Evolutionary conservation across 331 rosid species (phyloP).

Genomic region (Rosa hybrid): DNA sequence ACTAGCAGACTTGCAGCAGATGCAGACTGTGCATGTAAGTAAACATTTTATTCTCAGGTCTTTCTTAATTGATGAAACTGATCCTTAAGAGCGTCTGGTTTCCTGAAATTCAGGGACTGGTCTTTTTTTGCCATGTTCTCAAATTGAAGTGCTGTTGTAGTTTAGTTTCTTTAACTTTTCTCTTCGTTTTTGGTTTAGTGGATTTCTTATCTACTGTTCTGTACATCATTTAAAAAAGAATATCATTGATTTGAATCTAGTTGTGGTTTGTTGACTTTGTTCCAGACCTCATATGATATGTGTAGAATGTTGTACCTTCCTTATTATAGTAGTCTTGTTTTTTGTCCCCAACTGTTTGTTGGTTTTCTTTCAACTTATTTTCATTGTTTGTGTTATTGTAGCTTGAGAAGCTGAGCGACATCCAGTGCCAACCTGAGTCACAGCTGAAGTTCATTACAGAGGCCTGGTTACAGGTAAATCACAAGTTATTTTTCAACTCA

Average conservation of each 20-base stretch:
- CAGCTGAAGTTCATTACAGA: conserved; percentile 54
- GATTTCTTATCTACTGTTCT: not conserved
- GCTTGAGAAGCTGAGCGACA: conserved; percentile 51
- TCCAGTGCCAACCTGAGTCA: conserved; percentile 42
- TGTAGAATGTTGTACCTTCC: not conserved
- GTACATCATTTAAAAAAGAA: not conserved
- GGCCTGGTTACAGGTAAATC: conserved; percentile 61
- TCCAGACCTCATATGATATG: not conserved
- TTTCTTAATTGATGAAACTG: conserved; percentile 5
- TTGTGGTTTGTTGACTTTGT: not conserved
- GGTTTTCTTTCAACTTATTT: not conserved
- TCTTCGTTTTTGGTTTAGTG: not conserved
- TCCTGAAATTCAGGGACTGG: not conserved
- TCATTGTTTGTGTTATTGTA: conserved; percentile 16
- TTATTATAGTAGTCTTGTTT: not conserved
- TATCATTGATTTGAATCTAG: not conserved
- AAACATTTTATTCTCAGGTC: not conserved
- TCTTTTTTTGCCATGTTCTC: not conserved
- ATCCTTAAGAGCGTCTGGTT: not conserved
- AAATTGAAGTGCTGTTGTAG: not conserved
- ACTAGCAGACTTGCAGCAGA: conserved; percentile 32
- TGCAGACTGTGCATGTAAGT: conserved; percentile 45
- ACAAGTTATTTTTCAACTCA: not conserved
- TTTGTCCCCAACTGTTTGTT: not conserved
- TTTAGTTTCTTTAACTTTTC: not conserved